Base-by-base conservation (phyloP, 2,329 filamentous ascomycete genomes). In the Proliferodiscus dingleyae region DNA sequence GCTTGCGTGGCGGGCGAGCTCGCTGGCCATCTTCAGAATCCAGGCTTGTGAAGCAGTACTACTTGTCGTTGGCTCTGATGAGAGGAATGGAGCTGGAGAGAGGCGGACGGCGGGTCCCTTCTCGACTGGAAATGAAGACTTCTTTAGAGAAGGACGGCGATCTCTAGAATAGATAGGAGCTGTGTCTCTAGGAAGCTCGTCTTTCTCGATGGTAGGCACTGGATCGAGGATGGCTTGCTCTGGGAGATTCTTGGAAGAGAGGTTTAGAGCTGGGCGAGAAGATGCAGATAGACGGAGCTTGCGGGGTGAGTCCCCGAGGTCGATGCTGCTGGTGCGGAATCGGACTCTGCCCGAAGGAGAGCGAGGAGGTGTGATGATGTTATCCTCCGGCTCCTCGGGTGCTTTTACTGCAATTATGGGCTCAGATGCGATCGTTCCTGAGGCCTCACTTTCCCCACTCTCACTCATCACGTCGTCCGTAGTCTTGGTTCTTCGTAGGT, bases 1-100 rank as follows among this genome's bases (percentile, higher is more conserved):
- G 55, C 91, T 87, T 54, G 95, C 89, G 45, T 88, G 85, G 41
- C 83, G 75, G 28, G 89, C 89, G 58, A 97, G 91, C 66, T 97
- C 93, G 53, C 83, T 84, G 4, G 91, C 90, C 80, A 98, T 93
- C 71, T 95, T 93, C 71, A 85, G 81, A 68, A 93, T 85, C 86
- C 87, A 93, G 2, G 87, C 87, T 51, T 71, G 68, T 48, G 75
- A 71, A n/a, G 73, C 61, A 19, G 72, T 65, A 13, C 60, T 61
- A 24, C 64, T 59, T 53, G 58, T 24, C 53, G 64, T 41, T 26
- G 50, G 30, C 21, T 36, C 29, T 29, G 50, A 47, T 15, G 51
- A 44, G 5, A 58, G 37, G 24, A 53, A 41, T 16, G 58, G 55
- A 11, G 57, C 42, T 21, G 54, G 53, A 19, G 33, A n/a, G 18